phyloP scores from a whole-genome alignment of 768 basidiomycete species.

The Psilocybe tampanensis region DNA sequence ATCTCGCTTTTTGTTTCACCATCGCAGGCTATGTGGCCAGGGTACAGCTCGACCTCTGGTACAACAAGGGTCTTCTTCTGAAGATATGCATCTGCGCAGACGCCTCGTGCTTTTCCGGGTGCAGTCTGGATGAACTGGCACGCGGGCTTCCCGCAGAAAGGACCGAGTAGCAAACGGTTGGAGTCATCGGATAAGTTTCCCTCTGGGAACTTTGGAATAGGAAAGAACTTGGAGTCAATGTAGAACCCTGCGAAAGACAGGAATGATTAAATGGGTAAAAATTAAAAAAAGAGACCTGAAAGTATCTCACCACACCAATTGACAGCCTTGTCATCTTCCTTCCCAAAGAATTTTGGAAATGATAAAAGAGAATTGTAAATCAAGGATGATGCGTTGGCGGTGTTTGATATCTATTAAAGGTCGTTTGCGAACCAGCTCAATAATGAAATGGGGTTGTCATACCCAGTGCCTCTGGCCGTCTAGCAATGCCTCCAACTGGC shows the following conservation, averaged over 20 bases:
- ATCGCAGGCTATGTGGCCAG: slow-evolving; percentile 95
- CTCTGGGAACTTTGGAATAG: slow-evolving; percentile 36
- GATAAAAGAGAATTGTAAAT: slow-evolving; percentile 78
- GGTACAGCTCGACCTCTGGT: slow-evolving; percentile 75
- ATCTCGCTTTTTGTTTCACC: slow-evolving; percentile 90
- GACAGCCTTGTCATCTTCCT: slow-evolving; percentile 62
- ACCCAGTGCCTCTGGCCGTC: slow-evolving; percentile 82
- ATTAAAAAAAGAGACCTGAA: neutral
- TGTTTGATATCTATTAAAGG: slow-evolving; percentile 70
- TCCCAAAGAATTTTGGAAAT: slow-evolving; percentile 67
- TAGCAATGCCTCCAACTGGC: slow-evolving; percentile 63
- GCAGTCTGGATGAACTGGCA: slow-evolving; percentile 77
- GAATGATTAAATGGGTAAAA: neutral
- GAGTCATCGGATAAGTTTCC: slow-evolving; percentile 18
- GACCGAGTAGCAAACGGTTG: slow-evolving; percentile 65
- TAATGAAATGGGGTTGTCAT: slow-evolving; percentile 15
- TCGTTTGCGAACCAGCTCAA: neutral
- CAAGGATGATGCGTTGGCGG: slow-evolving; percentile 81
- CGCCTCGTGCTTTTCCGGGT: slow-evolving; percentile 64
- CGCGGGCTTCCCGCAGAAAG: slow-evolving; percentile 91
- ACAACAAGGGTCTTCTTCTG: slow-evolving; percentile 65
- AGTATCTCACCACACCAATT: slow-evolving; percentile 88
- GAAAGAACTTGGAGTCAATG: slow-evolving; percentile 66
- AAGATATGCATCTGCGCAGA: slow-evolving; percentile 82
- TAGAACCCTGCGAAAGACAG: slow-evolving; percentile 73